Evolutionary conservation across 1,284 basidiomycete species (phyloP), one percentile per base, ranked within the genome.

Genomic region (Marasmius tenuissimus): DNA sequence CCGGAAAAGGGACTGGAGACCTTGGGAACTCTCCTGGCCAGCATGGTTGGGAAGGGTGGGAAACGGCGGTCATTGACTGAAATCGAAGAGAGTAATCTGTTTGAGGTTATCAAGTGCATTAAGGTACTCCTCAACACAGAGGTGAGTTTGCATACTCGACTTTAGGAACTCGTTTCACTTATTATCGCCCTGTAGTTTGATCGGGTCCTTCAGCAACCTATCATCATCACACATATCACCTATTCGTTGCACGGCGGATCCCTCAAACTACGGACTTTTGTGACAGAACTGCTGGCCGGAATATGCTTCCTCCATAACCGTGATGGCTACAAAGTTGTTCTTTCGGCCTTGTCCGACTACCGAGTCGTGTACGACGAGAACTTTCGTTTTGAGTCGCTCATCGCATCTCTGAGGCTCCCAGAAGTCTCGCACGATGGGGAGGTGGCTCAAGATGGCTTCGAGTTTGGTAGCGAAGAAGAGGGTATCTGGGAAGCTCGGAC

Each of bases 81-180:
- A 56, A 74, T 84, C 20, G 90, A 92, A 69, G 84, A 83, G n/a
- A 84, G 81, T 4, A 84, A 90, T 1, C 75, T 94, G 20, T 71
- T 89, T 38, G 93, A 96, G 70, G 75, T 87, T 37, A 81, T 94
- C 67, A 93, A 91, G 71, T 95, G 92, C 71, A 75, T 97, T 38
- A 80, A 94, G 40, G 91, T 92, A 0, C 75, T 97, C 10, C 79
- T 96, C 68, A 97, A 97, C 70, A 95, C 91, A 1, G 87, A 93
- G 75, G 93, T 93, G 70, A 71, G 87, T 72, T 55, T 49, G 54
- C 35, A 9, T 61, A 22, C 47, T 5, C 34, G 34, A 48, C 14
- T 59, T 38, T 55, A 22, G 38, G 54, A 38, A 66, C 65, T 37
- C 40, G 51, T 55, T 39, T 18, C 35, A 50, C 50, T 56, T 45